Evolutionary conservation across 495 filamentous ascomycete genomes (phyloP).

Genomic region (Trichocladium uniseriatum): DNA sequence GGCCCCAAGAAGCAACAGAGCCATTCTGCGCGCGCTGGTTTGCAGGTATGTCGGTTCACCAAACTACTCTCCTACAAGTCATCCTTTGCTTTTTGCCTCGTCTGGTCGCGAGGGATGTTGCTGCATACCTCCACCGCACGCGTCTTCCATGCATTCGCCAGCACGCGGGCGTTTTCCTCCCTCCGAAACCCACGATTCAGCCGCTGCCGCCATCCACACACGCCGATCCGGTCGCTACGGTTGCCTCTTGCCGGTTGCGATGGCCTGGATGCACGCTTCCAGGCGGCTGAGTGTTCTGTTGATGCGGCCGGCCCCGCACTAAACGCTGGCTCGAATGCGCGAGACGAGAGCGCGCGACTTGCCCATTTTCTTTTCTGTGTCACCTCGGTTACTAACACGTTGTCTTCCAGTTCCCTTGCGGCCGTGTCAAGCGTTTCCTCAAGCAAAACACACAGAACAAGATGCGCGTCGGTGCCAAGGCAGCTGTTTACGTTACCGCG

Average conservation of each 20-base stretch:
- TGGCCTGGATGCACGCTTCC: no score
- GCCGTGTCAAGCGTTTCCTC: slow-evolving; percentile 98
- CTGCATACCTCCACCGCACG: slow-evolving; percentile 9
- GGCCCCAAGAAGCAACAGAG: slow-evolving; percentile 88
- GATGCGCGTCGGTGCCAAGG: slow-evolving; percentile 99
- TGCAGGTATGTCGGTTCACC: slow-evolving; percentile 68
- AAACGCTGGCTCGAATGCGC: neutral
- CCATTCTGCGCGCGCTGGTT: slow-evolving; percentile 94
- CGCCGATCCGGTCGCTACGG: no score
- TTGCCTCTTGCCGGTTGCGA: no score
- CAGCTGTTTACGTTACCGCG: slow-evolving; percentile 95
- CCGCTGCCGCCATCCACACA: neutral
- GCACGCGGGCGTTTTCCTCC: neutral
- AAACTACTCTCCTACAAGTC: slow-evolving; percentile 6
- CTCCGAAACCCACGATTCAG: neutral
- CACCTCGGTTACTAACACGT: slow-evolving; percentile 24
- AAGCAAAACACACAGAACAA: slow-evolving; percentile 99
- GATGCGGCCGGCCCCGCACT: neutral
- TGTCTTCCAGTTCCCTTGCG: slow-evolving; percentile 80
- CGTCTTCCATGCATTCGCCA: slow-evolving; percentile 12
- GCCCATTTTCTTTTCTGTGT: neutral
- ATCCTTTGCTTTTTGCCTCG: slow-evolving; percentile 4
- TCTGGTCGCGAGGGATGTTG: neutral
- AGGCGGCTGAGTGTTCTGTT: no score
- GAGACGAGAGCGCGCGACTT: neutral